Evolutionary conservation across 2,329 filamentous ascomycete species (phyloP).

Genomic region (Alternaria sp.): DNA sequence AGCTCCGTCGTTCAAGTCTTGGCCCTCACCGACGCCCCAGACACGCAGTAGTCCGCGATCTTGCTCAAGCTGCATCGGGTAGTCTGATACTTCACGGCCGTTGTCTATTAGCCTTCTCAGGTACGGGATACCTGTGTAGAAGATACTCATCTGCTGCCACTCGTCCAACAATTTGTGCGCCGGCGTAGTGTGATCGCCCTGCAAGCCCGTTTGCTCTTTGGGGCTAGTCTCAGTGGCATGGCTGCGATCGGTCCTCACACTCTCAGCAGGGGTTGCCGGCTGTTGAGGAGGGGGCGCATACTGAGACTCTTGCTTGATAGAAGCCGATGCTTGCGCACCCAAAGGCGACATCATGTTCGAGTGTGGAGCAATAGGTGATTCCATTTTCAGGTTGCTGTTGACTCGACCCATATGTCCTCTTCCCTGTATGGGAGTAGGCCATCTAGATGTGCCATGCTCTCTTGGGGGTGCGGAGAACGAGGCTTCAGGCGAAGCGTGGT

Average conservation of each 20-base stretch:
- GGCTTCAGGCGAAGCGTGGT: conserved; percentile 42
- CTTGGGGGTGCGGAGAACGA: conserved; percentile 33
- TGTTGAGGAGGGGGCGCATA: conserved; percentile 33
- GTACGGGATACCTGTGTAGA: conserved; percentile 60
- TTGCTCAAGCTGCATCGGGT: conserved; percentile 79
- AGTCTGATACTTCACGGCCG: conserved; percentile 67
- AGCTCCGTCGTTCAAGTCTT: conserved; percentile 63
- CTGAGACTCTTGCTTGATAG: conserved; percentile 43
- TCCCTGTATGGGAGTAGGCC: conserved; percentile 42
- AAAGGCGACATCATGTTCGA: conserved; percentile 41
- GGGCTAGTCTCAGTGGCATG: conserved; percentile 21
- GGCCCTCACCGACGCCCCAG: conserved; percentile 80
- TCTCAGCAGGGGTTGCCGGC: conserved; percentile 47
- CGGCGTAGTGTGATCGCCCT: conserved; percentile 87
- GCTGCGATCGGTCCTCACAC: conserved; percentile 39
- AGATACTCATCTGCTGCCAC: conserved; percentile 65
- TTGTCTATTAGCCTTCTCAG: conserved; percentile 71
- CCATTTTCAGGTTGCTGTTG: conserved; percentile 44
- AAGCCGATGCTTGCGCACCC: conserved; percentile 34
- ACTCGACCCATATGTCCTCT: conserved; percentile 37
- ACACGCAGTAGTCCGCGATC: conserved; percentile 76
- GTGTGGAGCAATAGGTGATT: conserved; percentile 40
- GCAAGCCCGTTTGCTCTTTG: conserved; percentile 61
- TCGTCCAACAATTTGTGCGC: conserved; percentile 78
- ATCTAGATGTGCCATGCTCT: conserved; percentile 37